Conservation (phyloP, 306 rosid species). For the Casuarina glauca region DNA sequence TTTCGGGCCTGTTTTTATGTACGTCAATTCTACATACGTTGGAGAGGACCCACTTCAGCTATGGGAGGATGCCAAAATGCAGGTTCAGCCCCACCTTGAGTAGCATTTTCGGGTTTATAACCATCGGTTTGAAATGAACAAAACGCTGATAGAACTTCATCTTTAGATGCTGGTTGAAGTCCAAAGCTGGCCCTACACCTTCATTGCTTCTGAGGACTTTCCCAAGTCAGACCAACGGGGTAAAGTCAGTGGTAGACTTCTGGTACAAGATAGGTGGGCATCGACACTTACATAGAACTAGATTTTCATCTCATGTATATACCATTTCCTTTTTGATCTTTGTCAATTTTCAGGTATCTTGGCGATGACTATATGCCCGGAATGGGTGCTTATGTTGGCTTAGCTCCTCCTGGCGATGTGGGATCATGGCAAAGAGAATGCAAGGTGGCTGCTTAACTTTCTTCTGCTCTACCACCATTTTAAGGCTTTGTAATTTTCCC, state of each 20-base stretch:
- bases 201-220: constrained; percentile 69
- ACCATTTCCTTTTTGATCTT: background rate
- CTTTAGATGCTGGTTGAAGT: constrained; percentile 70
- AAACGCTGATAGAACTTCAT: background rate
- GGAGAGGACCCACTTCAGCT: constrained; percentile 44
- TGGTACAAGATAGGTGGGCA: constrained; percentile 59
- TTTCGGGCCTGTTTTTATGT: constrained; percentile 77
- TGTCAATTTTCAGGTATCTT: constrained; percentile 41
- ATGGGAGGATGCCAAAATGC: constrained; percentile 81
- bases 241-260: constrained; percentile 59
- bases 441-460: constrained; percentile 48
- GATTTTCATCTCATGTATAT: background rate
- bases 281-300: too few relatives aligned
- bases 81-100: constrained; percentile 41
- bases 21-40: constrained; percentile 54
- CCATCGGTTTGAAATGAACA: background rate
- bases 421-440: constrained; percentile 71
- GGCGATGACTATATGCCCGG: constrained; percentile 33
- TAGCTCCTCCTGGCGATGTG: constrained; percentile 51
- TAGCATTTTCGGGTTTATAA: background rate
- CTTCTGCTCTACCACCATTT: background rate
- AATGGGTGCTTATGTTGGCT: constrained; percentile 49
- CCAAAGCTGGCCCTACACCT: constrained; percentile 82
- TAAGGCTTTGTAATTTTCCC: background rate
- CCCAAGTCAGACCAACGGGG: constrained; percentile 62